Evolutionary conservation across 352 stramenopile genomes (phyloP).

Genomic region (Peronospora farinosa): DNA sequence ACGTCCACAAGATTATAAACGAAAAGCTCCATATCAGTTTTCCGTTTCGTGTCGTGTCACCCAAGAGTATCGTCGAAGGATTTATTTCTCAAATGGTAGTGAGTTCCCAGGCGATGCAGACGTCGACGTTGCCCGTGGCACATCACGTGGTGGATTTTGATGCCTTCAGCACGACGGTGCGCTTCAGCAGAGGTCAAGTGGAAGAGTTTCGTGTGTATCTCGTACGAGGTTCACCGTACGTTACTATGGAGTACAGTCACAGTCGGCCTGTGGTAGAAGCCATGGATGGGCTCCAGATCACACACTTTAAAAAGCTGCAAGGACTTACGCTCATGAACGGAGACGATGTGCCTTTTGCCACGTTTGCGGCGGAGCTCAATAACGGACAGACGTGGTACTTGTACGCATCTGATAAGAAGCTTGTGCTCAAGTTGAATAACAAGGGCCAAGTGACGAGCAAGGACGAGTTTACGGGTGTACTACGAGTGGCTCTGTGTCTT

Average conservation of each 20-base stretch:
- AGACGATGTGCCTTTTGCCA: conserved; percentile 36
- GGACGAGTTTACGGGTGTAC: conserved; percentile 41
- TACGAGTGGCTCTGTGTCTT: conserved; percentile 47
- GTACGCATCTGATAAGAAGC: conserved; percentile 44
- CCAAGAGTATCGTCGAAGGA: conserved; percentile 52
- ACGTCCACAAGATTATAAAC: conserved; percentile 47
- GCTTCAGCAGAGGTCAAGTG: conserved; percentile 37
- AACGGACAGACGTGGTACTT: conserved; percentile 65
- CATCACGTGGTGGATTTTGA: conserved; percentile 70
- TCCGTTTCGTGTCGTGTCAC: conserved; percentile 71
- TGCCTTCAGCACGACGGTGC: conserved; percentile 54
- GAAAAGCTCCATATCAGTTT: conserved; percentile 67
- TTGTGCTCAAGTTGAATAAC: conserved; percentile 37
- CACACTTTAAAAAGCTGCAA: conserved; percentile 41
- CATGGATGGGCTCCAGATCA: conserved; percentile 43
- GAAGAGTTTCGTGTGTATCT: conserved; percentile 53
- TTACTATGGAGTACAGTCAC: conserved; percentile 61
- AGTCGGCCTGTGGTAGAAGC: conserved; percentile 51
- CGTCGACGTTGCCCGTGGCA: conserved; percentile 9
- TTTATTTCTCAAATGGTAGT: conserved; percentile 68
- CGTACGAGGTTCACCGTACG: conserved; percentile 73
- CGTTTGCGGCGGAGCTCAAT: conserved; percentile 46
- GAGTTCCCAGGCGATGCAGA: conserved; percentile 15
- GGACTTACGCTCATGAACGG: conserved; percentile 41
- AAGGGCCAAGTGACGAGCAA: conserved; percentile 34